Evolutionary conservation across 345 rosid species (phyloP).

Genomic region (Populus tremula): DNA sequence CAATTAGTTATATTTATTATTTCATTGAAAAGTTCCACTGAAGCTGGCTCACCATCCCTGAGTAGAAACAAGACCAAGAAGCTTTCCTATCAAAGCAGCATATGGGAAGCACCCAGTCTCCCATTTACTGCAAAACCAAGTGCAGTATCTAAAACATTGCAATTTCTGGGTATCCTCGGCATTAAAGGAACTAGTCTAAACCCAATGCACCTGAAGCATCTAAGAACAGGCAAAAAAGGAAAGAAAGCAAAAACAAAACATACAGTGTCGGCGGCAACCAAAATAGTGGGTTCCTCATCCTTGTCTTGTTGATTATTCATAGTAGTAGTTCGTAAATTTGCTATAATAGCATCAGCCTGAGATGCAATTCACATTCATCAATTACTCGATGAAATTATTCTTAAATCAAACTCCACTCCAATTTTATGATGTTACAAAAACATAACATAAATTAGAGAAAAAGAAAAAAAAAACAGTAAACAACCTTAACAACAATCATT

Average conservation of each 20-base stretch:
- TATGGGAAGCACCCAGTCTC: background rate
- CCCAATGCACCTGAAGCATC: constrained; percentile 1
- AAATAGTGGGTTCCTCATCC: constrained; percentile 39
- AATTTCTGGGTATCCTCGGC: constrained; percentile 32
- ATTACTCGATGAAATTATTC: background rate
- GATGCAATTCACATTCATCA: constrained; percentile 36
- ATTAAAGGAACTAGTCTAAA: constrained; percentile 35
- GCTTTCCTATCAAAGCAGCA: too few species aligned
- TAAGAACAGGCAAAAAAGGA: constrained; percentile 9
- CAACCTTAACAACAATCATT: background rate
- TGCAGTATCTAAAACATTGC: background rate
- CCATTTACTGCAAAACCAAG: background rate
- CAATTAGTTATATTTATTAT: background rate
- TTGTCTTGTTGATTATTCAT: constrained; percentile 20
- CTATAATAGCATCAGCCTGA: constrained; percentile 71
- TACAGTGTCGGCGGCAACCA: constrained; percentile 77
- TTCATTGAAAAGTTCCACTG: background rate
- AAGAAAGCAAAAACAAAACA: constrained; percentile 31
- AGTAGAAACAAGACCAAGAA: background rate
- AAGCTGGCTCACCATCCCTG: background rate
- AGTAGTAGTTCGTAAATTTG: constrained; percentile 33
- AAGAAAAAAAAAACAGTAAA: background rate
- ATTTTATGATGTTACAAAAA: background rate
- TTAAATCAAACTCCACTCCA: background rate
- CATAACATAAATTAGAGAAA: background rate